Evolutionary conservation across 768 basidiomycete species (phyloP), one percentile per base, ranked within the genome.

Genomic region (Lentinus tigrinus): DNA sequence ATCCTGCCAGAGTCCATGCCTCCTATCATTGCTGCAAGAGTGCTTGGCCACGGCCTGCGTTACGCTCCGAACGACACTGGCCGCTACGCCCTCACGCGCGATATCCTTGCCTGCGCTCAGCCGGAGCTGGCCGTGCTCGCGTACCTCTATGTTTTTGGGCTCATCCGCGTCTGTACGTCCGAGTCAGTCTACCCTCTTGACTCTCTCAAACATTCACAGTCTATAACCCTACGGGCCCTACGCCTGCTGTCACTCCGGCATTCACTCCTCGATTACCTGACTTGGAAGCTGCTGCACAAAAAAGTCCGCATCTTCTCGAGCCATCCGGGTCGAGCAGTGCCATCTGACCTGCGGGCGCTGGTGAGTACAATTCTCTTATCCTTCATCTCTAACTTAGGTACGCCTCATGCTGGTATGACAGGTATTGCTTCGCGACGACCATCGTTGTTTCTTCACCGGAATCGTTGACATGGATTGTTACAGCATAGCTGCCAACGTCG

Each of bases 51-150:
- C 39, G 54, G 44, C 37, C 44, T 56, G 21, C 28, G 21, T 39
- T 47, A 23, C 47, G 54, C 54, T 38, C 54, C 54, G 14, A 37
- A 56, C 44, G 54, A 56, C 47, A 26, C 26, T 21, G 54, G 46
- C 24, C 54, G 46, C 54, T n/a, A 56, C 23, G 54, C 54, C 23
- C 47, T 56, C 21, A 47, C 17, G 19, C 46, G 26, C 54, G 54
- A 56, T 28, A 56, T 56, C 36, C 43, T 48, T 38, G 31, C 36
- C 26, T 56, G 54, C 46, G 21, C 13, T 31, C 11, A 21, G n/a
- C 42, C n/a, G 17, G n/a, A 43, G n/a, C n/a, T n/a, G 23, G 42
- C 42, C 42, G n/a, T 43, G 40, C 36, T 37, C 16, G 36, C 36
- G 9, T 21, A 43, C 42, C 42, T 43, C 42, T 43, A 43, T 43